Evolutionary conservation across 1,139 yeast genomes (phyloP), one percentile per base, ranked within the genome.

Genomic region (Spathaspora sp.): DNA sequence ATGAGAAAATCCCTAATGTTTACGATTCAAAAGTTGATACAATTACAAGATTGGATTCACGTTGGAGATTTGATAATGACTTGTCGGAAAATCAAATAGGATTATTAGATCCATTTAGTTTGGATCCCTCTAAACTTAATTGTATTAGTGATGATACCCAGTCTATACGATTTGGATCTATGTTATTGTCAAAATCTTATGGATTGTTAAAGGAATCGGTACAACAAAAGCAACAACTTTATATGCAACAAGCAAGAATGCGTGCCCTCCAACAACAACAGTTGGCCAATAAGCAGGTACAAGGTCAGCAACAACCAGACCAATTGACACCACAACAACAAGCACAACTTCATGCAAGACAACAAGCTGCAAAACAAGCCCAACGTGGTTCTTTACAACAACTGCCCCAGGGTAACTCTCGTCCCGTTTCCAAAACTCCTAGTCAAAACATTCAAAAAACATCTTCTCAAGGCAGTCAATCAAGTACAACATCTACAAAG

Each of bases 61-160:
- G 85, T 51, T 89, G 89, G 87, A 78, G 74, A 63, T 89, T 82
- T 63, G 96, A 90, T 60, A 70, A 78, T 40, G 96, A 89, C 54
- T 60, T 74, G 39, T 68, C 77, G 4, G 76, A 70, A 44, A 69
- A 68, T 50, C 74, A 75, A 33, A 70, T 68, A 50, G 85, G 82
- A 34, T 57, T 70, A 24, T 60, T 66, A 52, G 73, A 73, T 44
- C 85, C 85, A 44, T 78, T 85, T 52, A 77, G 86, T 51, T 77
- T 91, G 47, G 84, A 80, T 59, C 85, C 85, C 1, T 78, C 84
- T 0, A 76, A 81, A 48, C 74, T 90, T 56, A 91, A 90, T 59
- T 86, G 88, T 52, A 89, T 90, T 43, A 82, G 91, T 17, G 87
- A 86, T 47, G 95, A 85, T 47, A 90, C 97, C 0, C 97, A 90